Base-by-base conservation (phyloP, 352 stramenopile genomes). In the Phytophthora crassamura region DNA sequence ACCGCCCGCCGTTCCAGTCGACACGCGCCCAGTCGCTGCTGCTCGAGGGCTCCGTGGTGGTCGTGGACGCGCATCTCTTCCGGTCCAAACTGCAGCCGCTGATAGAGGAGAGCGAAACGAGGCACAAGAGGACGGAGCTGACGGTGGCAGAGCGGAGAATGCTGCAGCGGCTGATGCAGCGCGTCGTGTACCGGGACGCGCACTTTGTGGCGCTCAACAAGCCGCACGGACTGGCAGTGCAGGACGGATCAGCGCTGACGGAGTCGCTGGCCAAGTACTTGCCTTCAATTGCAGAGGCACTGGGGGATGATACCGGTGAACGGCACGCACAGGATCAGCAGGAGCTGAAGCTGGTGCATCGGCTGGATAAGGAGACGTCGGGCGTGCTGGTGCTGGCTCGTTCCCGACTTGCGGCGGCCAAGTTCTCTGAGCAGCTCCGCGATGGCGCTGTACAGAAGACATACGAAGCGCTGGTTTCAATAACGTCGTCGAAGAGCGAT, bases 121-220 rank as follows among this genome's bases (percentile, higher is more conserved):
- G 40, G n/a, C 22, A 7, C 14, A 12, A 38, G 5, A 28, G 28
- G 18, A 2, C 22, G 14, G 4, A 47, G 11, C 9, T 35, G 39
- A 69, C 36, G 20, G 6, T 4, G 4, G 33, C 49, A 12, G 33
- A 69, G 20, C 59, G 30, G 45, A 51, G 43, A 38, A 52, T 22
- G 16, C 50, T 78, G 34, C 54, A 75, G 28, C 39, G 57, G 0
- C 53, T 91, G 35, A 28, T 78, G 15, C 28, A 68, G 39, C 58
- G 82, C 2, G 22, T 93, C 10, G 51, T 86, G 46, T 80, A 85
- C 62, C 40, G 64, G 18, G 77, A 93, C 60, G 43, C 63, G 38
- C 86, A 91, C 48, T 93, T 75, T 61, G 41, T 90, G 47, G 60
- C 88, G 42, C 72, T 93, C 18, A 73, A 93, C 61, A 93, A 93